Conservation (phyloP, 2,329 filamentous ascomycete species). For the Blastomyces parvus region DNA sequence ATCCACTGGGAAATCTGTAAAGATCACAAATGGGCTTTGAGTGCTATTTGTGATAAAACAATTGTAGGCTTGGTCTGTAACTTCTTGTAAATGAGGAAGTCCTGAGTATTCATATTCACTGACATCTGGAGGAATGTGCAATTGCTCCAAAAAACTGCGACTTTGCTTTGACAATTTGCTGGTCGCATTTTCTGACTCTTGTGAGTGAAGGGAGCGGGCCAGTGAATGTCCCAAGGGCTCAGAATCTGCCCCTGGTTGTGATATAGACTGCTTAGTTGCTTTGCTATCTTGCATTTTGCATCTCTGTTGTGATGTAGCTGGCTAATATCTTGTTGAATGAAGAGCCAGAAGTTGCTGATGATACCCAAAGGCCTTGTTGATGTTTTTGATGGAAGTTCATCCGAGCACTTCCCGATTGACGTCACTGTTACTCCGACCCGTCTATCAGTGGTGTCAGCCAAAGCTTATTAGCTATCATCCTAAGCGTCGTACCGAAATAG, state of each 20-base stretch:
- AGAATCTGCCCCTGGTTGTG: neutral
- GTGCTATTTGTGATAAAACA: neutral
- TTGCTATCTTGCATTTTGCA: neutral
- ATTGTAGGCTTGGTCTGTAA: neutral
- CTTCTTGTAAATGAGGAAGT: constrained; percentile 3
- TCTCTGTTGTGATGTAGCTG: neutral
- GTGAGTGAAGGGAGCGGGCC: neutral
- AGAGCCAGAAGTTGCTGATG: neutral
- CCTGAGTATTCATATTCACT: constrained; percentile 8
- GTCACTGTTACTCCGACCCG: too few species aligned
- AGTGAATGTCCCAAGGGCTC: neutral
- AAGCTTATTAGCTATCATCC: too few species aligned
- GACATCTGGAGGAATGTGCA: constrained; percentile 2
- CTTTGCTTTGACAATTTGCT: neutral
- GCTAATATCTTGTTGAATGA: neutral
- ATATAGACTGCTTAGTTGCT: neutral
- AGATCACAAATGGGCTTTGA: constrained; percentile 9
- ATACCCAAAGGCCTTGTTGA: too few species aligned
- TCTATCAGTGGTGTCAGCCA: too few species aligned
- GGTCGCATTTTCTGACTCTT: neutral
- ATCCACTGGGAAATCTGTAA: constrained; percentile 5
- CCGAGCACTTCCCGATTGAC: too few species aligned
- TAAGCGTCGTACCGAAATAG: too few species aligned
- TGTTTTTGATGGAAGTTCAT: too few species aligned
- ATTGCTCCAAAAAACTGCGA: neutral